Percentiles rank a stretch among this genome's conserved stretches.
These are phyloP conservation scores for Ilex aquifolium DNA, from an alignment of 257 asterid species.

Conservation along the genomic window DNA sequence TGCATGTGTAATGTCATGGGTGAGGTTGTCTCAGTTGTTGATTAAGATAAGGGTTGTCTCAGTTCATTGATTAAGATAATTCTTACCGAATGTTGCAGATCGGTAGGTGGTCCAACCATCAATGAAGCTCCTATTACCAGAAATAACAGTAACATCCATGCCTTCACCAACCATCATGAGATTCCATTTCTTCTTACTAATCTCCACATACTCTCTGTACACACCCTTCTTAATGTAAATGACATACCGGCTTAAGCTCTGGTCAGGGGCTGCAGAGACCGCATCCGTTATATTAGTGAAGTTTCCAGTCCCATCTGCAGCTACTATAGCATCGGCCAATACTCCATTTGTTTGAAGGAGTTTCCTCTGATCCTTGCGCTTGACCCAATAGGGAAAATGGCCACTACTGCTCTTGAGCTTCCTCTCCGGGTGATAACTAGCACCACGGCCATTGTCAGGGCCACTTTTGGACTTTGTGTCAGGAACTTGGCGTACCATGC, in stretches of 20 bases:
- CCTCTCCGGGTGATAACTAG: slow-evolving; percentile 20
- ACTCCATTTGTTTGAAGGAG: slow-evolving; percentile 30
- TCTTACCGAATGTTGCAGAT: slow-evolving; percentile 68
- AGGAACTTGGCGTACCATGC: slow-evolving; percentile 38
- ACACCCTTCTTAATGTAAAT: slow-evolving; percentile 54
- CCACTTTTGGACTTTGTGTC: slow-evolving; percentile 8
- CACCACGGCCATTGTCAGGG: slow-evolving; percentile 8
- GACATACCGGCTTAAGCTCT: slow-evolving; percentile 31
- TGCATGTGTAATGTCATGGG: too few species aligned
- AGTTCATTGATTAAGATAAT: too few species aligned
- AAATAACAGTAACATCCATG: slow-evolving; percentile 42
- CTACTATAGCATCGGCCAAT: slow-evolving; percentile 42
- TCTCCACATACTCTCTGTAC: slow-evolving; percentile 49
- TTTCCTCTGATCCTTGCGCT: slow-evolving; percentile 21
- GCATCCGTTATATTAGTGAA: slow-evolving; percentile 39
- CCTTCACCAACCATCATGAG: slow-evolving; percentile 68
- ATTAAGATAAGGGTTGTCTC: too few species aligned
- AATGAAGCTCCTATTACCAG: slow-evolving; percentile 46
- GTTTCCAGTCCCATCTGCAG: slow-evolving; percentile 56
- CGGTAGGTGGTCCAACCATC: slow-evolving; percentile 70
- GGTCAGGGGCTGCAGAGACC: slow-evolving; percentile 36
- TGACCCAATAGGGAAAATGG: slow-evolving; percentile 45
- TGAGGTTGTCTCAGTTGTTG: too few species aligned
- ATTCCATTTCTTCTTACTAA: slow-evolving; percentile 58
- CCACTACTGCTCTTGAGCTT: slow-evolving; percentile 16